Conservation (phyloP, 202 grass and related monocot genomes). For the Setaria viridis region DNA sequence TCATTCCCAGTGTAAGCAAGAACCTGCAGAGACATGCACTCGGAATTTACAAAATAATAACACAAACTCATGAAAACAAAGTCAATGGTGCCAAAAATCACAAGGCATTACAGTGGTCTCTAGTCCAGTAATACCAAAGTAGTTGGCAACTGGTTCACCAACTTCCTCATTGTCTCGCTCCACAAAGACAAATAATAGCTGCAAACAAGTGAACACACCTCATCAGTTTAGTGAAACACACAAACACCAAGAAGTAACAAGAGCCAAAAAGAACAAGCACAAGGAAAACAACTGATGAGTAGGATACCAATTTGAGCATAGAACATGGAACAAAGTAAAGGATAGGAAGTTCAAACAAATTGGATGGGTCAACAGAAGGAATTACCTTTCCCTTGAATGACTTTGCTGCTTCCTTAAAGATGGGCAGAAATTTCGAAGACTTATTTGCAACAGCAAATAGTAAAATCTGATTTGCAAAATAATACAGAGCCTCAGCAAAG, state of each 20-base stretch:
- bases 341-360: conserved; percentile 15
- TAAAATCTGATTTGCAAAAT: conserved; percentile 64
- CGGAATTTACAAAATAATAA: conserved; percentile 22
- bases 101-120: conserved; percentile 58
- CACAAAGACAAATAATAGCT: conserved; percentile 97
- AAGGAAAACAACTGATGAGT: conserved; percentile 6
- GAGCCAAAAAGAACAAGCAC: background rate
- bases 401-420: conserved; percentile 86
- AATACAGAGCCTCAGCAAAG: conserved; percentile 29
- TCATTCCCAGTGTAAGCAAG: conserved; percentile 96
- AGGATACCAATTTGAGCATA: conserved; percentile 29
- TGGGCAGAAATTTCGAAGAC: conserved; percentile 58
- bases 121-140: conserved; percentile 86
- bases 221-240: conserved; percentile 6
- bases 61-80: conserved; percentile 5
- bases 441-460: conserved; percentile 86
- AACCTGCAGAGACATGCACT: conserved; percentile 55
- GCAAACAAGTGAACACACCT: conserved; percentile 33
- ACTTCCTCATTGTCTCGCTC: conserved; percentile 82
- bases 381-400: conserved; percentile 90
- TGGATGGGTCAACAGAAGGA: conserved; percentile 13
- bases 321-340: conserved; percentile 10
- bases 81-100: background rate
- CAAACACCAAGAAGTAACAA: background rate
- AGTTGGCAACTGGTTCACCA: conserved; percentile 88